These are phyloP conservation scores for Apiotrichum siamense DNA, from an alignment of 1,284 basidiomycete species.

Conservation along the genomic window DNA sequence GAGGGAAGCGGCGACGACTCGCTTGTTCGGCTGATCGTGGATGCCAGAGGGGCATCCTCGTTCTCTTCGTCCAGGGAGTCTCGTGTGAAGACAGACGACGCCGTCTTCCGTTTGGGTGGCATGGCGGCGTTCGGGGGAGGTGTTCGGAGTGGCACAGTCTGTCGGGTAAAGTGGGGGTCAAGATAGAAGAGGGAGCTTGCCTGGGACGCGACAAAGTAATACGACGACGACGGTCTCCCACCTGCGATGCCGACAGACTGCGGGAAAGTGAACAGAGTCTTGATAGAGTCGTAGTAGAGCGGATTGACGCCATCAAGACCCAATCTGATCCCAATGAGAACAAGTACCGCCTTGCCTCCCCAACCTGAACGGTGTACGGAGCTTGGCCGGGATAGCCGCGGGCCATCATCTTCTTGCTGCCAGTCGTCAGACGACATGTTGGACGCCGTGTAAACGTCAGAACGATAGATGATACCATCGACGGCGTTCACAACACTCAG, in stretches of 20 bases:
- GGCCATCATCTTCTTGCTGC: constrained; percentile 7
- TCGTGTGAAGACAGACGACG: neutral
- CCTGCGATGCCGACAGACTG: constrained; percentile 95
- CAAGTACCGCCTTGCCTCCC: constrained; percentile 78
- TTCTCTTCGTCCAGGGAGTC: constrained; percentile 11
- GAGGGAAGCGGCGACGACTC: constrained; percentile 5
- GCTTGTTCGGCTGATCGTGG: neutral
- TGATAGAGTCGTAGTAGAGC: constrained; percentile 88
- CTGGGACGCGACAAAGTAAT: constrained; percentile 94
- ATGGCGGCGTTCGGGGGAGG: constrained; percentile 47
- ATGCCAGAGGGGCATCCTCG: neutral
- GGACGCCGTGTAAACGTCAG: constrained; percentile 77
- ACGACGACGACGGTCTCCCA: constrained; percentile 88
- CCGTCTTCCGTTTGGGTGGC: neutral
- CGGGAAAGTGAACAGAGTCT: constrained; percentile 83
- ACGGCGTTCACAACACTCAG: constrained; percentile 75
- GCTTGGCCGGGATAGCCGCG: constrained; percentile 6
- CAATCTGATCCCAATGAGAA: constrained; percentile 78
- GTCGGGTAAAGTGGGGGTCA: constrained; percentile 86
- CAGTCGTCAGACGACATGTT: constrained; percentile 48
- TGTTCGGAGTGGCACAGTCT: constrained; percentile 67
- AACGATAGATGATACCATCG: constrained; percentile 77
- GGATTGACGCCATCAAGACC: constrained; percentile 92
- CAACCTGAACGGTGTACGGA: constrained; percentile 49
- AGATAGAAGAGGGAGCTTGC: constrained; percentile 88